phyloP scores from a whole-genome alignment of 306 rosid species.

The Medicago arabica region DNA sequence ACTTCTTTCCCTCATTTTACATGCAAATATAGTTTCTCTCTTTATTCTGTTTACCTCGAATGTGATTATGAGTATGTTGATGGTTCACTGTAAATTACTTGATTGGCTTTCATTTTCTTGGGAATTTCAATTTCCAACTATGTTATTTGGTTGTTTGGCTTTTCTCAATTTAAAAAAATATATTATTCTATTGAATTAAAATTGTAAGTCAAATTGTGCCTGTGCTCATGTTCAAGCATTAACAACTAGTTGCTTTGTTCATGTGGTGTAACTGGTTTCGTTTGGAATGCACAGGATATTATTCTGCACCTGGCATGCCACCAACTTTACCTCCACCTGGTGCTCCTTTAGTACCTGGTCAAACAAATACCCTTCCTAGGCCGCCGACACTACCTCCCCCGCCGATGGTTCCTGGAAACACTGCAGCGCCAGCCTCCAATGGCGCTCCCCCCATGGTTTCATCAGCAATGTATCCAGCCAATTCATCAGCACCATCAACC shows the following conservation, averaged over 20 bases:
- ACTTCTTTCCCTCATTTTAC: slow-evolving; percentile 22
- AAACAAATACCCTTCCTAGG: slow-evolving; percentile 45
- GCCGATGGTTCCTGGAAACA: slow-evolving; percentile 50
- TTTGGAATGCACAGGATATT: slow-evolving; percentile 44
- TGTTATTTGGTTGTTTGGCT: neutral
- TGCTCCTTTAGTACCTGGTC: slow-evolving; percentile 54
- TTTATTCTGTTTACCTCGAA: slow-evolving; percentile 14
- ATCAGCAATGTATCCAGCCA: slow-evolving; percentile 52
- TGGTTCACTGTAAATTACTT: neutral
- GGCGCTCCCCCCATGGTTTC: slow-evolving; percentile 53
- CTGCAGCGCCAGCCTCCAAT: slow-evolving; percentile 49
- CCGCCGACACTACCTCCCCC: slow-evolving; percentile 55
- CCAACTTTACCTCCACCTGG: slow-evolving; percentile 58
- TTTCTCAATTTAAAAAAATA: neutral
- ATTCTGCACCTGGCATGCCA: slow-evolving; percentile 47
- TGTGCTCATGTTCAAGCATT: slow-evolving; percentile 27
- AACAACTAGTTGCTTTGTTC: neutral
- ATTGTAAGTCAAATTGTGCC: neutral
- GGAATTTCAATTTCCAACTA: slow-evolving; percentile 1
- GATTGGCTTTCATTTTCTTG: slow-evolving; percentile 4
- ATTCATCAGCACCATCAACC: slow-evolving; percentile 44
- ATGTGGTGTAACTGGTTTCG: slow-evolving; percentile 29
- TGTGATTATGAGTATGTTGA: neutral
- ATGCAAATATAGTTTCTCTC: neutral
- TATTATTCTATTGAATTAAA: neutral